These are phyloP conservation scores for Malus hybrid DNA, from an alignment of 331 rosid genomes.

Conservation along the genomic window DNA sequence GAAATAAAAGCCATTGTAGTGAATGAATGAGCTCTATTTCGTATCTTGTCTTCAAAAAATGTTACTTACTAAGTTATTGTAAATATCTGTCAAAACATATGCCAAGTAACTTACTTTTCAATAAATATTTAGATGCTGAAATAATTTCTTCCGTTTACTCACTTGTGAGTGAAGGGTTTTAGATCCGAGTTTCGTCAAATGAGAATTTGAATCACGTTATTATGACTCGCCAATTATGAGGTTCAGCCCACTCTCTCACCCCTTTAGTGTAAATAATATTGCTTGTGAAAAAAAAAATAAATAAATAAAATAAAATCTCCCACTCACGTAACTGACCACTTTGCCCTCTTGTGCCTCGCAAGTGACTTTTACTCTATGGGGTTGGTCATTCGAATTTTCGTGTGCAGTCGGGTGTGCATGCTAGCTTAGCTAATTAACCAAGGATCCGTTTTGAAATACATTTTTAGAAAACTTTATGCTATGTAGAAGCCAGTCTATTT, in stretches of 20 bases:
- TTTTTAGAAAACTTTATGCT: too few relatives aligned
- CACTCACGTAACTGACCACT: background rate
- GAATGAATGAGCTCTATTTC: background rate
- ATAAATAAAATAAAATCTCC: too few relatives aligned
- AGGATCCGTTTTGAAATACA: too few relatives aligned
- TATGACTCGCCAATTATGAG: rapidly evolving
- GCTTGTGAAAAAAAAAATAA: too few relatives aligned
- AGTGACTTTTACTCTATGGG: background rate
- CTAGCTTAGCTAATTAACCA: too few relatives aligned
- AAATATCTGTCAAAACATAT: background rate
- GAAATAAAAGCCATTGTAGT: background rate
- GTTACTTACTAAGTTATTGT: background rate
- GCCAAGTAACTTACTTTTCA: background rate
- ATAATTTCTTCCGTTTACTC: too few relatives aligned
- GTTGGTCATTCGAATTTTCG: background rate
- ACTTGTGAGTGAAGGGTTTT: rapidly evolving
- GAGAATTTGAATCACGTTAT: rapidly evolving
- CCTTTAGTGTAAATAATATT: rapidly evolving
- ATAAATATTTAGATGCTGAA: too few relatives aligned
- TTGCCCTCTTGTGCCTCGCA: background rate
- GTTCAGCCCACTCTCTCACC: rapidly evolving
- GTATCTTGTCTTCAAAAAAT: background rate
- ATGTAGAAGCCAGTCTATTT: too few relatives aligned
- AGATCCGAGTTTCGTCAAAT: rapidly evolving
- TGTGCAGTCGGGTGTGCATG: too few relatives aligned